phyloP scores from a whole-genome alignment of 495 filamentous ascomycete species.

The Antarctomyces pellizariae region DNA sequence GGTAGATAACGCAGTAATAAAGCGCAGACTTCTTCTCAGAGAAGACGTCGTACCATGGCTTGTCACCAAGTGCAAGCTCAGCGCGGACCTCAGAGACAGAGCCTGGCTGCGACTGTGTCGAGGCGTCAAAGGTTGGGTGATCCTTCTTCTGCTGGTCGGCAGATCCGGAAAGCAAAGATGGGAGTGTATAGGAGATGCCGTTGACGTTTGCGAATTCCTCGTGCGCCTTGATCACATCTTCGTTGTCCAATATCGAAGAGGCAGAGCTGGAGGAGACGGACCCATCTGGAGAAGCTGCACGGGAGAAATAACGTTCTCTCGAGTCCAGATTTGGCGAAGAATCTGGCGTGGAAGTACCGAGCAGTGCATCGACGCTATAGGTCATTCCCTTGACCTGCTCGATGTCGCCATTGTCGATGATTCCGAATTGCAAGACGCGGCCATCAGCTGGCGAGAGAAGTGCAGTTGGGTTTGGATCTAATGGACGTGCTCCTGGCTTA shows the following conservation, averaged over 20 bases:
- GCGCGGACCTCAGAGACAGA: constrained; percentile 65
- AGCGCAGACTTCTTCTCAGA: constrained; percentile 38
- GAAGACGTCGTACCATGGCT: constrained; percentile 49
- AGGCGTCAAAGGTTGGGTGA: constrained; percentile 28
- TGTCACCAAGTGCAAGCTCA: constrained; percentile 53
- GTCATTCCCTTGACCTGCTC: constrained; percentile 98
- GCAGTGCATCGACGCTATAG: constrained; percentile 78
- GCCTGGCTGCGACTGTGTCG: constrained; percentile 34
- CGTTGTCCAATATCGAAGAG: constrained; percentile 16
- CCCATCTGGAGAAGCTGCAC: too few species aligned
- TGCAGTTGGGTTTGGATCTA: constrained; percentile 57
- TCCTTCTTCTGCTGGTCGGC: constrained; percentile 11
- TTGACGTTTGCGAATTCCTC: constrained; percentile 92
- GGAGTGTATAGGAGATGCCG: constrained; percentile 89
- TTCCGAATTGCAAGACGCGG: constrained; percentile 72
- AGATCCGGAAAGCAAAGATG: constrained; percentile 63
- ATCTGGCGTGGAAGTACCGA: constrained; percentile 37
- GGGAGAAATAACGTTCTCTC: too few species aligned
- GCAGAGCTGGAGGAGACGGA: too few species aligned
- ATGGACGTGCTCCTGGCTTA: constrained; percentile 71
- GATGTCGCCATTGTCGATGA: constrained; percentile 79
- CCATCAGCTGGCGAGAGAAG: constrained; percentile 80
- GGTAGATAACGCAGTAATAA: constrained; percentile 88
- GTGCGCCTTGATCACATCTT: constrained; percentile 46
- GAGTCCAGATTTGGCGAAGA: constrained; percentile 6